These are phyloP conservation scores for Nannochloris sp. DNA, from an alignment of 139 green algal genomes.

Conservation along the genomic window DNA sequence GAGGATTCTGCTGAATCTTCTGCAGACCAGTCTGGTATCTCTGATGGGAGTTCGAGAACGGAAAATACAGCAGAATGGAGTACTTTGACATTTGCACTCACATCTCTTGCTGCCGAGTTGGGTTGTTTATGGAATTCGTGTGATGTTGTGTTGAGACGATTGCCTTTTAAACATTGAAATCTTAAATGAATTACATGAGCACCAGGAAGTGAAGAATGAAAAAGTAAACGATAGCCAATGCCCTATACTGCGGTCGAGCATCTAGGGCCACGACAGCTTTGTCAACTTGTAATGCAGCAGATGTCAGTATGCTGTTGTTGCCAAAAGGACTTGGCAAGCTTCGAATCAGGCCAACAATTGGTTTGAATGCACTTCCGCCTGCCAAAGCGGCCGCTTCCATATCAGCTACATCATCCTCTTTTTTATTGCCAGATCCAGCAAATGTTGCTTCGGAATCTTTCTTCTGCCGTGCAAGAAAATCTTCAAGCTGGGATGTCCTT, in stretches of 20 bases:
- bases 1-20: too few species aligned
- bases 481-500: constrained; percentile 27
- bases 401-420: constrained; percentile 37
- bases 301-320: not conserved
- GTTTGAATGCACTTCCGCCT: constrained; percentile 32
- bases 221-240: constrained; percentile 26
- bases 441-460: constrained; percentile 5
- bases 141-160: too few species aligned
- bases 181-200: constrained; percentile 7
- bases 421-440: constrained; percentile 29
- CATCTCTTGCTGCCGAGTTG: too few species aligned
- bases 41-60: too few species aligned
- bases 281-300: constrained; percentile 28
- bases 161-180: too few species aligned
- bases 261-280: constrained; percentile 23
- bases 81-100: too few species aligned
- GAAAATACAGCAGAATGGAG: too few species aligned
- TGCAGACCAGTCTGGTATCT: too few species aligned
- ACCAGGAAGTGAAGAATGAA: constrained; percentile 32
- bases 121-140: too few species aligned
- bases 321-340: constrained; percentile 22
- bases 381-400: constrained; percentile 37
- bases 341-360: constrained; percentile 32
- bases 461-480: not conserved
- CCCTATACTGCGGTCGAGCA: constrained; percentile 19